phyloP scores from a whole-genome alignment of 148 eudicot species.

The Rhododendron henanense region DNA sequence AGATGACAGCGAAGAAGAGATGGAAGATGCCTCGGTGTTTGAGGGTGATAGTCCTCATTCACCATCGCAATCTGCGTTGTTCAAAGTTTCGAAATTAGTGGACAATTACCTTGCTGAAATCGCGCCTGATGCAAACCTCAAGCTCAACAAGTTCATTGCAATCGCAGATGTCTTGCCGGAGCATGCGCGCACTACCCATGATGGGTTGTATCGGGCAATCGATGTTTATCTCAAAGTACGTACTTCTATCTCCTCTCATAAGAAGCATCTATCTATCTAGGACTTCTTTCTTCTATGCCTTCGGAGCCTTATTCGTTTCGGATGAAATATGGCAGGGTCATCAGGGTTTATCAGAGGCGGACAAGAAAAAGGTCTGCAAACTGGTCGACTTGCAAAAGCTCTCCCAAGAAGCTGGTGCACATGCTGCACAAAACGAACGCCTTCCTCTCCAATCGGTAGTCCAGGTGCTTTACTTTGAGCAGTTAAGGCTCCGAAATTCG shows the following conservation, averaged over 20 bases:
- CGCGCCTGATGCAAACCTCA: slow-evolving; percentile 91
- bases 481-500: slow-evolving; percentile 71
- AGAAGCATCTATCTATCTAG: background rate
- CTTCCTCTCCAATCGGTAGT: slow-evolving; percentile 91
- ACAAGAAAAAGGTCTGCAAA: slow-evolving; percentile 74
- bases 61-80: slow-evolving; percentile 73
- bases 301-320: background rate
- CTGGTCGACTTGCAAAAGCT: slow-evolving; percentile 85
- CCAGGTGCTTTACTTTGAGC: slow-evolving; percentile 89
- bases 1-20: slow-evolving; percentile 76
- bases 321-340: slow-evolving; percentile 60
- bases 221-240: slow-evolving; percentile 86
- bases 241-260: background rate
- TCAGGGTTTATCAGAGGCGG: slow-evolving; percentile 63
- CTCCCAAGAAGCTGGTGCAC: slow-evolving; percentile 88
- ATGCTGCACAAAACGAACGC: slow-evolving; percentile 95
- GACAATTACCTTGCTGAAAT: slow-evolving; percentile 88
- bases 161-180: slow-evolving; percentile 80
- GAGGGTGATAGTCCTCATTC: slow-evolving; percentile 71
- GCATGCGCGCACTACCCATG: slow-evolving; percentile 73
- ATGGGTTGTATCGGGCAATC: slow-evolving; percentile 80
- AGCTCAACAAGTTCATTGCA: slow-evolving; percentile 68
- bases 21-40: slow-evolving; percentile 64
- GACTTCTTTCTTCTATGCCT: background rate
- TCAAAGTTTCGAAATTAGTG: slow-evolving; percentile 75